Evolutionary conservation across 228 moss, liverwort and hornwort genomes (phyloP), one percentile per base, ranked within the genome.

Genomic region (Sphagnum fallax): DNA sequence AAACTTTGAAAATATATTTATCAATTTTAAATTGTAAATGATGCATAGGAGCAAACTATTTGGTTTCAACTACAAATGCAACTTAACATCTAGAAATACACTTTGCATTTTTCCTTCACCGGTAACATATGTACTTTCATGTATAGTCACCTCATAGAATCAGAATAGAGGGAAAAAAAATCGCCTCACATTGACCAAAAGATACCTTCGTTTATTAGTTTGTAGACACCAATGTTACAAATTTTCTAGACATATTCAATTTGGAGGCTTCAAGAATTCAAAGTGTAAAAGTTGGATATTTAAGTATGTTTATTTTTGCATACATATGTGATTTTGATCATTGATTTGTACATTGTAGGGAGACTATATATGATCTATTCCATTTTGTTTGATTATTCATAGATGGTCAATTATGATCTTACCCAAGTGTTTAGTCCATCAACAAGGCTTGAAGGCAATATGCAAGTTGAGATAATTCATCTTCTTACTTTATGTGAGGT

Each of bases 321-420:
- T 6, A 16, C 6, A 62, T 6, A 62, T 16, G 47, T 6, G 6
- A 62, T 4, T 10, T 32, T 32, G 32, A 32, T 32, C 32, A 32
- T 14, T 2, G 4, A 4, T 47, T 6, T 16, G 13, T 50, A 10
- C 5, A n/a, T 4, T 57, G 10, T 5, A 53, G 6, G 8, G 16
- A 60, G 10, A 4, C 47, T 32, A 1, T 1, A 32, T 32, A 32
- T 32, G 32, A 32, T 32, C 1, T 64, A 62, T n/a, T 55, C 70
- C 14, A 32, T 52, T 61, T 12, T 67, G 72, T 59, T 51, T 47
- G 64, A 70, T 47, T 52, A 64, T 16, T 11, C 66, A 62, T 83
- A 91, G 91, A 94, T 87, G 76, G 92, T 95, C 68, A 90, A 87
- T 68, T 84, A 92, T 55, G 88, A 95, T 69, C 95, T 95, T 53